Evolutionary conservation across 331 rosid genomes (phyloP).

Genomic region (Quercus phellos): DNA sequence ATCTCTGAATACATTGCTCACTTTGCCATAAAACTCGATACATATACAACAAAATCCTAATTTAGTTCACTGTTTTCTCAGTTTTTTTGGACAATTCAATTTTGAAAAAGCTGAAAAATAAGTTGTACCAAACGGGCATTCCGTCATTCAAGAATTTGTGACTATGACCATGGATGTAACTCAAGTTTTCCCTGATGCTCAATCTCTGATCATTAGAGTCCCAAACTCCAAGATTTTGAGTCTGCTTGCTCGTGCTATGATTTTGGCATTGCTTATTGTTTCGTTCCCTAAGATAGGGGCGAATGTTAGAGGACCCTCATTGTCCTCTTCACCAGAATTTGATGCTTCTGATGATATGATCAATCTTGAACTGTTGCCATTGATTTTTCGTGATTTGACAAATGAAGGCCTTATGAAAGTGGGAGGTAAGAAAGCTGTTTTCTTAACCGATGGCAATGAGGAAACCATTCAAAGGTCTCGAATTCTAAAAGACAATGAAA

Average conservation of each 20-base stretch:
- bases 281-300: constrained; percentile 32
- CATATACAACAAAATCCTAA: too few relatives aligned
- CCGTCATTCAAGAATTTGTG: neutral
- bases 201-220: constrained; percentile 27
- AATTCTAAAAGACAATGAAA: constrained; percentile 19
- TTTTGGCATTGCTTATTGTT: constrained; percentile 27
- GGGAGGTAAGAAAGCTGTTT: constrained; percentile 13
- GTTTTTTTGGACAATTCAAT: too few relatives aligned
- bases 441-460: constrained; percentile 3
- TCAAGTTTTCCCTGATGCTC: constrained; percentile 27
- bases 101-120: too few relatives aligned
- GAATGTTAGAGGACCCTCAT: constrained; percentile 10
- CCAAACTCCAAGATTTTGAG: constrained; percentile 29
- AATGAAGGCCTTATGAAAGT: constrained; percentile 41
- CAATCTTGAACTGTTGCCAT: constrained; percentile 14
- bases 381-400: constrained; percentile 33
- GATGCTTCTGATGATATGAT: neutral
- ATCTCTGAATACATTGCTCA: too few relatives aligned
- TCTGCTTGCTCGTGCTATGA: constrained; percentile 17
- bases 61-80: too few relatives aligned
- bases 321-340: neutral
- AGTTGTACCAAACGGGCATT: too few relatives aligned
- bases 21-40: too few relatives aligned
- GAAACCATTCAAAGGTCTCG: neutral
- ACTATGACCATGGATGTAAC: constrained; percentile 31